Evolutionary conservation across 768 basidiomycete genomes (phyloP), one percentile per base, ranked within the genome.

Genomic region (Jaapia argillacea): DNA sequence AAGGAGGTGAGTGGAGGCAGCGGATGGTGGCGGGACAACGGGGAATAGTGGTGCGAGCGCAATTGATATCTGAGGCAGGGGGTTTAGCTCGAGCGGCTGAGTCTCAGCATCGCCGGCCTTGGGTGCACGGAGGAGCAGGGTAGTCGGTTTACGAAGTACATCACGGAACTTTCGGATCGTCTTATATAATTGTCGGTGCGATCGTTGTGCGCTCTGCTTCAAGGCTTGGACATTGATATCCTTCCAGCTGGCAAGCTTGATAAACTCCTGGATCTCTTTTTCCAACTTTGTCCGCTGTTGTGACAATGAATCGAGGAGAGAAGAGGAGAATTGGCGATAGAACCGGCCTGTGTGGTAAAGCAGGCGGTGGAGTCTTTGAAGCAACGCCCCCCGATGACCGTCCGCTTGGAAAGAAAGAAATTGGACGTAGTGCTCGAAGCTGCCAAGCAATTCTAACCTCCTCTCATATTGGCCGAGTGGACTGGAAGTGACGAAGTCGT

Each of bases 221-320:
- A 99, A 70, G 2, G 96, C 92, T 49, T 88, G 83, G 6, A 98
- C 85, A 54, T 98, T 99, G 56, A 92, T 68, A 56, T 99, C 96
- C 61, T 87, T 96, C 96, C 96, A 98, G 55, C 92, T 97, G 2
- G 96, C 96, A 36, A 99, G 70, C 60, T 92, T 94, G 68, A 98
- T 83, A 57, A 91, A 82, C 36, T 75, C 79, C 45, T 71, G 75
- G 41, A 97, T 73, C 44, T 93, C 85, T 52, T 79, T 84, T 61
- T 97, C 90, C 24, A 96, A 58, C 0, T 52, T 54, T 1, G 59
- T 61, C 40, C 81, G 74, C 55, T 86, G 81, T 14, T 70, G 60
- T 3, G 56, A 51, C 23, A 96, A 62, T n/a, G 66, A 67, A 2
- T 62, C 54, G 2, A 61, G 53, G 23, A 92, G 57, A 10, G 63